phyloP scores from a whole-genome alignment of 2,329 filamentous ascomycete genomes.

The Aschersonia sp. region DNA sequence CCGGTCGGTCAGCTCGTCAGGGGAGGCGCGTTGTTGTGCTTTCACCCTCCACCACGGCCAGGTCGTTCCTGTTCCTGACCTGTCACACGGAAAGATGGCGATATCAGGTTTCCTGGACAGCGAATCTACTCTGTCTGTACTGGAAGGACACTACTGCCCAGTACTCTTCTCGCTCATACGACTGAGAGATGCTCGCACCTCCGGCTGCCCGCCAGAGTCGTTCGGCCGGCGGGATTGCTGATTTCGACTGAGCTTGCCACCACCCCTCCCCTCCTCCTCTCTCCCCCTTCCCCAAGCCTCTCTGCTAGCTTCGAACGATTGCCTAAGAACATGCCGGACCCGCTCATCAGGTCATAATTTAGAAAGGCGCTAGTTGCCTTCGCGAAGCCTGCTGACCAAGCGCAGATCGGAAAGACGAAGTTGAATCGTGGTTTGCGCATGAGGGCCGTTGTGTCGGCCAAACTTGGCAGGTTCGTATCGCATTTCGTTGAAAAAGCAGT shows the following conservation, averaged over 20 bases:
- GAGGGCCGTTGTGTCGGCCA: too few relatives aligned
- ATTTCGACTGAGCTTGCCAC: too few relatives aligned
- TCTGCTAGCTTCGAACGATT: constrained; percentile 1
- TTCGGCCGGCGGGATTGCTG: too few relatives aligned
- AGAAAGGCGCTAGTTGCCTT: background rate
- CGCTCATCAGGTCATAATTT: background rate
- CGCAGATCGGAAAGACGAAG: background rate
- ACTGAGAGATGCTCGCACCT: background rate
- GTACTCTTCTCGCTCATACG: too few relatives aligned
- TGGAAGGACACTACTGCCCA: too few relatives aligned
- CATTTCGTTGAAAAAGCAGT: too few relatives aligned
- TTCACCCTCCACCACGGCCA: too few relatives aligned
- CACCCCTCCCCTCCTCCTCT: background rate
- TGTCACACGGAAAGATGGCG: background rate
- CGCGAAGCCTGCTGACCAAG: background rate
- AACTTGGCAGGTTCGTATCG: too few relatives aligned
- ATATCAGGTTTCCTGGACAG: background rate
- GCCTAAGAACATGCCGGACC: background rate
- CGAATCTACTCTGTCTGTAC: too few relatives aligned
- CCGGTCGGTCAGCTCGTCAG: background rate
- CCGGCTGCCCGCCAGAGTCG: too few relatives aligned
- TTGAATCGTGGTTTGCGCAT: too few relatives aligned
- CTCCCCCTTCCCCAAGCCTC: background rate
- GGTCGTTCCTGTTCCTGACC: background rate
- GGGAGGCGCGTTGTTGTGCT: background rate